A percentile compares a stretch with the other conserved stretches of the same genome.
Evolutionary conservation across 2,329 filamentous ascomycete species (phyloP).

Genomic region (Thermomyces lanuginosus): DNA sequence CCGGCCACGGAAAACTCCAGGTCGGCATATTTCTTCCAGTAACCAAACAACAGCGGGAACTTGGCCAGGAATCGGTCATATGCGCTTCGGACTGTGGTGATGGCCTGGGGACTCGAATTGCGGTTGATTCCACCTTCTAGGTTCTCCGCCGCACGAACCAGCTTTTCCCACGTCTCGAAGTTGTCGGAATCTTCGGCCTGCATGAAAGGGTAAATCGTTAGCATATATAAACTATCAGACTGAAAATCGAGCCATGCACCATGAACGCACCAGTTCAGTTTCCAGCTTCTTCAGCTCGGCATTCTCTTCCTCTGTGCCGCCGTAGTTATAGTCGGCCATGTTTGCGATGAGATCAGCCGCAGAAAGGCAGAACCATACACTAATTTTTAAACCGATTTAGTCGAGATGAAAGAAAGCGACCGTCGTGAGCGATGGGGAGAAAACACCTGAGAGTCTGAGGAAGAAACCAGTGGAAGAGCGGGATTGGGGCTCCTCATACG

Average conservation of each 20-base stretch:
- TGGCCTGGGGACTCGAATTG: constrained; percentile 88
- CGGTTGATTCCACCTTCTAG: constrained; percentile 89
- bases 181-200: constrained; percentile 65
- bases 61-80: constrained; percentile 90
- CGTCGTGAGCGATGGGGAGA: constrained; percentile 3
- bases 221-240: constrained; percentile 1
- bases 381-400: constrained; percentile 1
- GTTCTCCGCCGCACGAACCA: constrained; percentile 64
- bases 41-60: constrained; percentile 89
- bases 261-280: constrained; percentile 51
- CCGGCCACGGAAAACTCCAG: constrained; percentile 93
- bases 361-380: too few relatives aligned
- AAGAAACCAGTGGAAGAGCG: too few relatives aligned
- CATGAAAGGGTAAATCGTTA: too few relatives aligned
- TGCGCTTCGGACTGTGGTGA: constrained; percentile 67
- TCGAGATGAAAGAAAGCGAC: constrained; percentile 5
- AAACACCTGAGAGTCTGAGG: too few relatives aligned
- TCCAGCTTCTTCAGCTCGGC: constrained; percentile 66
- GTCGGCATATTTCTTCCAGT: constrained; percentile 99
- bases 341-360: constrained; percentile 7
- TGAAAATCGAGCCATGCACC: background rate
- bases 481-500: too few relatives aligned
- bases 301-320: constrained; percentile 64
- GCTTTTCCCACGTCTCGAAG: constrained; percentile 88
- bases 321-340: constrained; percentile 61